Conservation (phyloP, 2,329 filamentous ascomycete species). For the Emmonsiellopsis sp. region DNA sequence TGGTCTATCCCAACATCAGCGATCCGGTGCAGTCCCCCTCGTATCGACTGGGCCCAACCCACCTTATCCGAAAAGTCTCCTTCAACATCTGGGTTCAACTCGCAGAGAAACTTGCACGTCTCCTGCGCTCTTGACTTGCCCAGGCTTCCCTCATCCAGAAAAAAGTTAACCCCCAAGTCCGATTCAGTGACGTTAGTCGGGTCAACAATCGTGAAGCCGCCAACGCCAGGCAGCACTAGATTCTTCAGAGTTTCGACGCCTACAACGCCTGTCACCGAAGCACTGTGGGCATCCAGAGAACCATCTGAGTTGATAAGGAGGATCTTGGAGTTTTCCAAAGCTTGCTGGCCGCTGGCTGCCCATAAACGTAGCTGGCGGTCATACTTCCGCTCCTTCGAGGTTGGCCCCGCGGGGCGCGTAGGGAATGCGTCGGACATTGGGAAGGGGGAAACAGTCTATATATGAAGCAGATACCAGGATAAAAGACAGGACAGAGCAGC, state of each 20-base stretch:
- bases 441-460: not conserved
- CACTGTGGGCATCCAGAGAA: constrained; percentile 24
- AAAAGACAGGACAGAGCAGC: not conserved
- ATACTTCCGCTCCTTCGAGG: constrained; percentile 66
- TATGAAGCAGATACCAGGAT: not conserved
- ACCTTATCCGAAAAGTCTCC: constrained; percentile 59
- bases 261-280: constrained; percentile 63
- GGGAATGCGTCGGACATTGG: constrained; percentile 29
- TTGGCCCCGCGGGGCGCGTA: constrained; percentile 35
- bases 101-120: constrained; percentile 65
- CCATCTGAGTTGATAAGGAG: constrained; percentile 68
- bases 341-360: constrained; percentile 85
- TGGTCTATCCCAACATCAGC: constrained; percentile 19
- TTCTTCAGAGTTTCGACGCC: constrained; percentile 93
- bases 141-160: constrained; percentile 69
- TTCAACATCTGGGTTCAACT: constrained; percentile 86
- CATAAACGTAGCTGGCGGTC: constrained; percentile 91
- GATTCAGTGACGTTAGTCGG: constrained; percentile 64
- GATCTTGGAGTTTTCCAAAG: constrained; percentile 84
- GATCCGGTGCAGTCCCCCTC: not conserved
- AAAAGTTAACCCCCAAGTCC: constrained; percentile 95
- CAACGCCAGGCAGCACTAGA: constrained; percentile 86
- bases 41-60: not conserved
- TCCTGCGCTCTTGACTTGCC: constrained; percentile 71
- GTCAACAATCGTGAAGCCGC: constrained; percentile 84